A percentile compares a stretch with the other conserved stretches of the same genome.
These are phyloP conservation scores for Myrica gale DNA, from an alignment of 306 rosid species.

Conservation along the genomic window DNA sequence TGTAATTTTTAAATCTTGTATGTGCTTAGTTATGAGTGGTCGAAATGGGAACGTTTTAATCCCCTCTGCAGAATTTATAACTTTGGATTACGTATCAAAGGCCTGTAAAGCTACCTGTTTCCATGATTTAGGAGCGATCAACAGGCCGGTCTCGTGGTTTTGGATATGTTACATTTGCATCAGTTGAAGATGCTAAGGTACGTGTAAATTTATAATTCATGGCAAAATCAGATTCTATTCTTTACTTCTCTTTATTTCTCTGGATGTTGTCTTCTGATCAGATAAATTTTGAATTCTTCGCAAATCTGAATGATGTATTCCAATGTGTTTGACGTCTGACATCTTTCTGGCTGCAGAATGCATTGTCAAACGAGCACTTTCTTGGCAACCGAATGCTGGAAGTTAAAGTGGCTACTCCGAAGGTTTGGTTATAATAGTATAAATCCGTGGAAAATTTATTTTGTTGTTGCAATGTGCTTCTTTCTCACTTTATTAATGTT, in stretches of 20 bases:
- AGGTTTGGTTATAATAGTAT: constrained; percentile 44
- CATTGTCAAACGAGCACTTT: constrained; percentile 69
- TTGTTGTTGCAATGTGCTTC: constrained; percentile 12
- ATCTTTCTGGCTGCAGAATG: constrained; percentile 51
- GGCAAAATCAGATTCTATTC: neutral
- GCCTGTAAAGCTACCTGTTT: constrained; percentile 14
- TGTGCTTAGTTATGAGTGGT: neutral
- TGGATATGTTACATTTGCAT: constrained; percentile 90
- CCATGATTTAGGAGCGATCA: constrained; percentile 67
- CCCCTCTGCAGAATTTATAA: neutral
- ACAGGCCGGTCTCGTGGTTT: constrained; percentile 97
- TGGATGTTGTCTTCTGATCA: neutral
- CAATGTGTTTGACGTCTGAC: constrained; percentile 10
- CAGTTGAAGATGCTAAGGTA: constrained; percentile 92
- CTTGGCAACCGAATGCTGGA: constrained; percentile 92
- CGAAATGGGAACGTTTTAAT: neutral
- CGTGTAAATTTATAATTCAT: neutral
- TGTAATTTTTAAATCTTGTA: neutral
- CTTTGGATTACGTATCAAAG: constrained; percentile 1
- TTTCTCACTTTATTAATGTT: constrained; percentile 5
- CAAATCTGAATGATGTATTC: neutral
- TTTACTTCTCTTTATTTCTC: neutral
- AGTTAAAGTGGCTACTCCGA: constrained; percentile 98
- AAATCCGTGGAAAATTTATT: neutral
- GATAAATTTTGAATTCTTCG: no score